Percentiles rank a stretch among this genome's conserved stretches.
Evolutionary conservation across 768 basidiomycete genomes (phyloP).

Genomic region (Psilocybe cyanescens): DNA sequence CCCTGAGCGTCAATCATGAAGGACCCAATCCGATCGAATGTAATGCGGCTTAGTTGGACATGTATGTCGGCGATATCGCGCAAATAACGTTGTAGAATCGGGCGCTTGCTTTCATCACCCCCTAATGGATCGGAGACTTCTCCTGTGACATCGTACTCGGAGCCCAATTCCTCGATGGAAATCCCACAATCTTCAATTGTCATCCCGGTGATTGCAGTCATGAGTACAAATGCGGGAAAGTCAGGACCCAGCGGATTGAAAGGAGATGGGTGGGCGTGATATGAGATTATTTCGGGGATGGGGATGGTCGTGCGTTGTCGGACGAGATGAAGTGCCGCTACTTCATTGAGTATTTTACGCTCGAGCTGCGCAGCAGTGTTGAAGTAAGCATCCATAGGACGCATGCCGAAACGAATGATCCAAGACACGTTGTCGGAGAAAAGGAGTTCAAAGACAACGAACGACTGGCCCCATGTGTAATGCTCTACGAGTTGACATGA

Average conservation of each 20-base stretch:
- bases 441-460: slow-evolving; percentile 40
- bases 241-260: slow-evolving; percentile 39
- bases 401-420: slow-evolving; percentile 46
- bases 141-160: slow-evolving; percentile 20
- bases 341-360: slow-evolving; percentile 47
- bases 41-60: slow-evolving; percentile 41
- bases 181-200: slow-evolving; percentile 47
- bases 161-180: slow-evolving; percentile 35
- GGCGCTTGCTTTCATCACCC: slow-evolving; percentile 37
- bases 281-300: slow-evolving; percentile 40
- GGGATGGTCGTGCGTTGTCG: slow-evolving; percentile 44
- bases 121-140: slow-evolving; percentile 31
- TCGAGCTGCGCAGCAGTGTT: slow-evolving; percentile 46
- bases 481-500: slow-evolving; percentile 36
- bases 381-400: slow-evolving; percentile 43
- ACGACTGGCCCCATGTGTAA: slow-evolving; percentile 47
- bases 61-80: slow-evolving; percentile 45
- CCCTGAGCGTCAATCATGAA: slow-evolving; percentile 39
- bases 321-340: slow-evolving; percentile 44
- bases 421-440: slow-evolving; percentile 37
- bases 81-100: slow-evolving; percentile 41
- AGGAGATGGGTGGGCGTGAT: slow-evolving; percentile 36
- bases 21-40: slow-evolving; percentile 42
- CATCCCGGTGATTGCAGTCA: slow-evolving; percentile 42
- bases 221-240: slow-evolving; percentile 45